Base-by-base conservation (phyloP, 2,329 filamentous ascomycete genomes). In the Pseudocercospora cruenta region DNA sequence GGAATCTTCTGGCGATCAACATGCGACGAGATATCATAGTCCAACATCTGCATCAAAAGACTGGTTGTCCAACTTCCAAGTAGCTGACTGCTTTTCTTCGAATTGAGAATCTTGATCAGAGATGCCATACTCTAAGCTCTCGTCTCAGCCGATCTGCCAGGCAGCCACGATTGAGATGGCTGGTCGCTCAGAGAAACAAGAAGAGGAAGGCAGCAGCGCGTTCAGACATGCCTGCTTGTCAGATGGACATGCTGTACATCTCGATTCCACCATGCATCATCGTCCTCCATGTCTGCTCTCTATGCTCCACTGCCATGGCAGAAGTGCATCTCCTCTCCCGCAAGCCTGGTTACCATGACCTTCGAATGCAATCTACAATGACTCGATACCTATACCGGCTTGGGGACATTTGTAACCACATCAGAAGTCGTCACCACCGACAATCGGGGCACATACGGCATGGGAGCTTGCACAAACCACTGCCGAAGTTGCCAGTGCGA, bases 401-500 rank as follows among this genome's bases (percentile, higher is more conserved):
- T n/a, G 55, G 55, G 14, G 31, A 39, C 55, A 39, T 58, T n/a
- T 58, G 55, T 8, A 24, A 39, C 2, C 55, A 43, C 31, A 58
- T 58, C 33, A 39, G 28, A 24, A 58, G 54, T 31, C n/a, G 54
- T 19, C 53, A 39, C 28, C 43, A 24, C n/a, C 45, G 21, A 53
- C 19, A 31, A 43, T 33, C 62, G 10, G 22, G 19, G 22, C 62
- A 59, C 24, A 36, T 49, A 39, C 28, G 14, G 16, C 61, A 59
- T 10, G 24, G 63, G 19, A 74, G 67, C 62, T 49, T 74, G 19
- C 67, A 72, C 64, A 73, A 75, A 63, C 67, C 73, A 49, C 60
- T 76, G 19, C 72, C 73, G 39, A 14, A 36, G 26, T 47, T 49
- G 19, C 60, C 84, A 47, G 75, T 84, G 39, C 71, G 78, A n/a